These are phyloP conservation scores for Daldinia sp. DNA, from an alignment of 2,329 filamentous ascomycete species.

Conservation along the genomic window DNA sequence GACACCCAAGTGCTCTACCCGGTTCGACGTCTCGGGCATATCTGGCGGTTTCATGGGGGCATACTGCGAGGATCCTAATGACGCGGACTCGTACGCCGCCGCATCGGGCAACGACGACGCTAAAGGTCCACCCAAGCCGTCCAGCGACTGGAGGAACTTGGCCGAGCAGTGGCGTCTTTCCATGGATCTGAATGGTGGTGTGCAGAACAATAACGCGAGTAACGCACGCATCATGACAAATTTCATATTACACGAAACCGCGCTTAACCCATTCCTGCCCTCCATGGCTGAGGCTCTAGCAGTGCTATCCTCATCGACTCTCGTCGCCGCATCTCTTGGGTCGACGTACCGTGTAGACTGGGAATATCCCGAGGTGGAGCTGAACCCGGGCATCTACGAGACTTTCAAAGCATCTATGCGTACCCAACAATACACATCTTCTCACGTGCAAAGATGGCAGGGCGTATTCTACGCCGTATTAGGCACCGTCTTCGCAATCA, in stretches of 20 bases:
- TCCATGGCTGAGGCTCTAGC: constrained; percentile 81
- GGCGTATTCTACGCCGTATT: constrained; percentile 76
- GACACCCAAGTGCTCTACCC: constrained; percentile 75
- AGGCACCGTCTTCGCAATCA: constrained; percentile 73
- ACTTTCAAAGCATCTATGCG: constrained; percentile 73
- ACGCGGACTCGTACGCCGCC: constrained; percentile 67
- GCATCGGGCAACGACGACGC: constrained; percentile 50
- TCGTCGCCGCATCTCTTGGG: constrained; percentile 70
- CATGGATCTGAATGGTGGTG: constrained; percentile 68
- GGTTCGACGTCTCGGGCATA: constrained; percentile 66
- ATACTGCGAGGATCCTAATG: constrained; percentile 68
- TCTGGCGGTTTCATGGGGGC: constrained; percentile 70
- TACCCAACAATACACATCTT: constrained; percentile 77
- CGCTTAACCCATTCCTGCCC: constrained; percentile 66
- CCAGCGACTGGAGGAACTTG: constrained; percentile 67
- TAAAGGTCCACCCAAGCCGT: constrained; percentile 50
- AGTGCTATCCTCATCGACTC: constrained; percentile 74
- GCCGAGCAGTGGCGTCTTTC: constrained; percentile 66
- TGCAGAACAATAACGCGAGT: constrained; percentile 66
- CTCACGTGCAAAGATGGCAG: constrained; percentile 71
- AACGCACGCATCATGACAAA: constrained; percentile 70
- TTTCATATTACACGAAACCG: constrained; percentile 57
- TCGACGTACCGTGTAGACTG: constrained; percentile 72
- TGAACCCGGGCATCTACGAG: constrained; percentile 63
- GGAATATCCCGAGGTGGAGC: constrained; percentile 56